These are phyloP conservation scores for Leucogyrophana mollusca DNA, from an alignment of 768 basidiomycete genomes.

Conservation along the genomic window DNA sequence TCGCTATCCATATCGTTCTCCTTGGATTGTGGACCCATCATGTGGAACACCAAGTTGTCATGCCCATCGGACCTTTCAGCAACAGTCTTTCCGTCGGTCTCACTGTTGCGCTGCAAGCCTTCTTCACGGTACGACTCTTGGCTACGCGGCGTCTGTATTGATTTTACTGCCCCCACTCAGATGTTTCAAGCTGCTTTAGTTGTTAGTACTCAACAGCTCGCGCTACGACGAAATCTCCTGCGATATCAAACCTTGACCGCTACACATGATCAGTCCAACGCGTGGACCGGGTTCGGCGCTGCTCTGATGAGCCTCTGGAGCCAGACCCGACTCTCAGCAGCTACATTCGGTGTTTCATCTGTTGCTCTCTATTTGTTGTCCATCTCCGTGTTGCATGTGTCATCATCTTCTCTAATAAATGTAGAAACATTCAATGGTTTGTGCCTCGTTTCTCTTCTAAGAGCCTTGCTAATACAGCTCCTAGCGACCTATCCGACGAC, in stretches of 20 bases:
- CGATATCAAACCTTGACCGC: slow-evolving; percentile 9
- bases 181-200: slow-evolving; percentile 4
- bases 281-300: slow-evolving; percentile 12
- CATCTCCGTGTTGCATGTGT: no score
- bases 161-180: background rate
- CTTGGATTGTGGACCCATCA: background rate
- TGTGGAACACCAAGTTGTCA: background rate
- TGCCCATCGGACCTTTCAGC: background rate
- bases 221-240: slow-evolving; percentile 5
- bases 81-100: background rate
- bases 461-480: no score
- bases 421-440: no score
- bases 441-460: no score
- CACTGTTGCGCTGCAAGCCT: background rate
- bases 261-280: slow-evolving; percentile 8
- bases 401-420: no score
- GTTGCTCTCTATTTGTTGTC: no score
- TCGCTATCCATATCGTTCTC: slow-evolving; percentile 5
- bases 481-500: no score
- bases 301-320: slow-evolving; percentile 7
- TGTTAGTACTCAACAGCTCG: slow-evolving; percentile 9
- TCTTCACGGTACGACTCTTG: background rate
- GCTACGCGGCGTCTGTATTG: background rate
- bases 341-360: no score
- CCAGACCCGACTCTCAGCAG: no score